These are phyloP conservation scores for Elongisporangium undulatum DNA, from an alignment of 352 stramenopile species.

Conservation along the genomic window DNA sequence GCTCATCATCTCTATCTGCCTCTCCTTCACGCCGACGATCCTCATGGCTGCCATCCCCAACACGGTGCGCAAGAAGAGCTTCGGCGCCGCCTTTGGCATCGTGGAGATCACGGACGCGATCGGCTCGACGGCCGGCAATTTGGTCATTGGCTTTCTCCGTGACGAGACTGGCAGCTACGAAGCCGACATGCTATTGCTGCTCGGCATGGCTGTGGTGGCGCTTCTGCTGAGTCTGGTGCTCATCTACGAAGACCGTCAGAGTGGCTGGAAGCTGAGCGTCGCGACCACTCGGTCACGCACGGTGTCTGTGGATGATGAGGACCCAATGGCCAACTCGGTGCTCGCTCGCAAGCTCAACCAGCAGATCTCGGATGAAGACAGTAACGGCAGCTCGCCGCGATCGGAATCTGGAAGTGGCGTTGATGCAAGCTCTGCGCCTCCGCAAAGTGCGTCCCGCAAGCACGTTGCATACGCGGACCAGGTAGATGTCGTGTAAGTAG, in stretches of 20 bases:
- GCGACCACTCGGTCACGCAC: slow-evolving; percentile 44
- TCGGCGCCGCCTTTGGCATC: slow-evolving; percentile 84
- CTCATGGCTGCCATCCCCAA: slow-evolving; percentile 84
- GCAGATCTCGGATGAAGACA: not conserved
- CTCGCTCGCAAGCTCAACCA: slow-evolving; percentile 9
- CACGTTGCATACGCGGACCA: not conserved
- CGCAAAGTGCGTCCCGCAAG: not conserved
- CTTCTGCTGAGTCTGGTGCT: slow-evolving; percentile 70
- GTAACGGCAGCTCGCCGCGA: not conserved
- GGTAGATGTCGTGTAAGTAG: not conserved
- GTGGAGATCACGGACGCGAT: slow-evolving; percentile 85
- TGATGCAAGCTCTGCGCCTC: not conserved
- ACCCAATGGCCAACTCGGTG: slow-evolving; percentile 29
- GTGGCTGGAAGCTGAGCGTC: slow-evolving; percentile 50
- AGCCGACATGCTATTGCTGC: slow-evolving; percentile 80
- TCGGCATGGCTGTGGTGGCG: slow-evolving; percentile 62
- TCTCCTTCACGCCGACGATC: slow-evolving; percentile 86
- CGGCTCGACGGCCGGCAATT: slow-evolving; percentile 74
- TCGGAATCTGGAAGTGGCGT: not conserved
- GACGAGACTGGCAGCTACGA: slow-evolving; percentile 78
- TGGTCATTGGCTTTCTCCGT: slow-evolving; percentile 81
- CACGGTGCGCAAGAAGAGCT: slow-evolving; percentile 65
- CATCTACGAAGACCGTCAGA: slow-evolving; percentile 53
- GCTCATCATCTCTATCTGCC: slow-evolving; percentile 82
- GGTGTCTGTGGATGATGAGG: slow-evolving; percentile 62